Percentiles rank a stretch among this genome's conserved stretches.
phyloP scores from a whole-genome alignment of 495 filamentous ascomycete genomes.

The Annulohypoxylon moriforme region DNA sequence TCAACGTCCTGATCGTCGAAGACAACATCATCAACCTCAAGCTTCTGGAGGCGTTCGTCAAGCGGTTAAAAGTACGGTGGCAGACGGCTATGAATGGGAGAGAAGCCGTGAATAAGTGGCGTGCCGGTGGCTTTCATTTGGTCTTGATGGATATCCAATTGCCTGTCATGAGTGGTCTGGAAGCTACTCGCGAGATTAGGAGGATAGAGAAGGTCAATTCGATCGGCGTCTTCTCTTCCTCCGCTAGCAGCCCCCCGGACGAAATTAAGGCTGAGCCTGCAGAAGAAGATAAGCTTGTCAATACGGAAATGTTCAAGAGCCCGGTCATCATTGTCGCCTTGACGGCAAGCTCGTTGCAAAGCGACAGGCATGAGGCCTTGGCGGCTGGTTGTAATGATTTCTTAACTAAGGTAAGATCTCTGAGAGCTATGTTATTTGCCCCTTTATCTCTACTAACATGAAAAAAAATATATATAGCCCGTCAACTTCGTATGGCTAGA shows the following conservation, averaged over 20 bases:
- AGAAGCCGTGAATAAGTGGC: slow-evolving; percentile 94
- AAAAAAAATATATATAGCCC: slow-evolving; percentile 72
- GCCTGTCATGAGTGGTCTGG: slow-evolving; percentile 95
- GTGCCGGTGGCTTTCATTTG: slow-evolving; percentile 92
- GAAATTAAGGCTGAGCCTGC: slow-evolving; percentile 50
- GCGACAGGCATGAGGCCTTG: slow-evolving; percentile 92
- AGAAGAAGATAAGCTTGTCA: slow-evolving; percentile 76
- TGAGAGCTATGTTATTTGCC: background rate
- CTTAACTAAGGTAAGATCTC: slow-evolving; percentile 85
- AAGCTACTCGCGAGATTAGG: slow-evolving; percentile 97
- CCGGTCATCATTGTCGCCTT: slow-evolving; percentile 98
- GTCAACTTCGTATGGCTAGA: slow-evolving; percentile 98
- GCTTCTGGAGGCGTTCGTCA: slow-evolving; percentile 95
- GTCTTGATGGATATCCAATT: slow-evolving; percentile 99
- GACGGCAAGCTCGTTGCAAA: slow-evolving; percentile 91
- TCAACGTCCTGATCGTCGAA: slow-evolving; percentile 97
- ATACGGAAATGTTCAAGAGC: slow-evolving; percentile 84
- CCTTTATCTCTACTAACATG: slow-evolving; percentile 21
- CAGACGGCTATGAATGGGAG: slow-evolving; percentile 93
- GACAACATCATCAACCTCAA: slow-evolving; percentile 98
- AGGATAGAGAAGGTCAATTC: slow-evolving; percentile 87
- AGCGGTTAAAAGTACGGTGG: slow-evolving; percentile 97
- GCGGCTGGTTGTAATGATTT: slow-evolving; percentile 99
- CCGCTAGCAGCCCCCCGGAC: slow-evolving; percentile 55
- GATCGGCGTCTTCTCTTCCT: slow-evolving; percentile 82